phyloP scores from a whole-genome alignment of 495 filamentous ascomycete genomes.

The Clavariopsis aquatica region DNA sequence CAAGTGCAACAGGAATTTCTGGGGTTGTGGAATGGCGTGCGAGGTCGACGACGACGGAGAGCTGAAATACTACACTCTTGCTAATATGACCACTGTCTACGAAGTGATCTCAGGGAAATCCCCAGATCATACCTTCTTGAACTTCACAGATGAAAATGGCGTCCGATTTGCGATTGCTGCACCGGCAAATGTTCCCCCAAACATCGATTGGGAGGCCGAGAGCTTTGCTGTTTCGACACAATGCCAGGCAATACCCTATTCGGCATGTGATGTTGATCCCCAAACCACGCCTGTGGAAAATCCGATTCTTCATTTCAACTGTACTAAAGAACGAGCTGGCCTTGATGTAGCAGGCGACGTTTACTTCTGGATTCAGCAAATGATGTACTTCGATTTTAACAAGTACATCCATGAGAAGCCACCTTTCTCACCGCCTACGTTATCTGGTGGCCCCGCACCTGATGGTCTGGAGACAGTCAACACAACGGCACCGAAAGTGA shows the following conservation, averaged over 20 bases:
- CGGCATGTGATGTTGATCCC: not conserved
- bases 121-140: not conserved
- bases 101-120: not conserved
- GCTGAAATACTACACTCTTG: not conserved
- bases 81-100: not conserved
- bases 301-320: slow-evolving; percentile 5
- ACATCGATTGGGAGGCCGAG: slow-evolving; percentile 12
- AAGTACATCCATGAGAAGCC: not conserved
- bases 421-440: not conserved
- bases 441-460: not conserved
- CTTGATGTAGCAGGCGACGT: slow-evolving; percentile 15
- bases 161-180: slow-evolving; percentile 4
- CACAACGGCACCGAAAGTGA: not conserved
- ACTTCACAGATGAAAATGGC: slow-evolving; percentile 8
- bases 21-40: slow-evolving; percentile 16
- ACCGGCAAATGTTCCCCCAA: not conserved
- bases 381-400: slow-evolving; percentile 1
- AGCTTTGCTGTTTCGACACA: slow-evolving; percentile 16
- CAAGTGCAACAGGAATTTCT: slow-evolving; percentile 11
- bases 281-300: not conserved
- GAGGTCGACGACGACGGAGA: not conserved
- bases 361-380: not conserved
- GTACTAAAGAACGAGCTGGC: slow-evolving; percentile 1
- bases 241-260: slow-evolving; percentile 3
- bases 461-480: not conserved